Base-by-base conservation (phyloP, 2,329 filamentous ascomycete species). In the Neonectria faginata region DNA sequence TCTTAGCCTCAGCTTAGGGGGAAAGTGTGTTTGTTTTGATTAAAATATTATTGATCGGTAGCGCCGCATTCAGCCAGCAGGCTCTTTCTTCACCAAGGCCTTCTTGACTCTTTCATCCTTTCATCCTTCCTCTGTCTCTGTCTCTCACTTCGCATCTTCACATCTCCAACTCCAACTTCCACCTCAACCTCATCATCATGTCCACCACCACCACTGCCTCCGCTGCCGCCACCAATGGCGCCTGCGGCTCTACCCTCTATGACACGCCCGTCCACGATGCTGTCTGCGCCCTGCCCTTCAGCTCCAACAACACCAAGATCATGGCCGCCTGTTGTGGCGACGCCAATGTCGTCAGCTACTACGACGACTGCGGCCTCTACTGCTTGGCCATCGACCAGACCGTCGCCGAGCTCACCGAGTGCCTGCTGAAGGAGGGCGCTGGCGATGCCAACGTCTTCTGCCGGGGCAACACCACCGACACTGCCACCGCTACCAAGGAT, bases 281-380 rank as follows among this genome's bases (percentile, higher is more conserved):
- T 16, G 80, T 79, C 44, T 86, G 84, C 72, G 84, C 78, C 3
- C 75, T 84, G 54, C 72, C 79, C 27, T 75, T 75, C 62, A 74
- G 73, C 65, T 73, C 74, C 5, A 82, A 83, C 67, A 74, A 81
- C 75, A 77, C 80, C 56, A 75, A 79, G 41, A 76, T 82, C 64
- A 80, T 85, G 78, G 62, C 76, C 44, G 68, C 74, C 22, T 86
- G 84, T 80, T 86, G 84, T 71, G 76, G 78, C 11, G 67, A 76
- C 10, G 81, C 83, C 57, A 73, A 79, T 22, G 77, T 85, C 29
- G 73, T 81, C 53, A 75, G 75, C 67, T 86, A 85, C 80, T 77
- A 81, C 70, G 70, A 80, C 72, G 75, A 79, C 70, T 86, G 84
- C 77, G 82, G 81, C 16, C 69, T 85, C 64, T 86, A 85, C 82